phyloP scores from a whole-genome alignment of 2,329 filamentous ascomycete genomes.

The Geosmithia flava region DNA sequence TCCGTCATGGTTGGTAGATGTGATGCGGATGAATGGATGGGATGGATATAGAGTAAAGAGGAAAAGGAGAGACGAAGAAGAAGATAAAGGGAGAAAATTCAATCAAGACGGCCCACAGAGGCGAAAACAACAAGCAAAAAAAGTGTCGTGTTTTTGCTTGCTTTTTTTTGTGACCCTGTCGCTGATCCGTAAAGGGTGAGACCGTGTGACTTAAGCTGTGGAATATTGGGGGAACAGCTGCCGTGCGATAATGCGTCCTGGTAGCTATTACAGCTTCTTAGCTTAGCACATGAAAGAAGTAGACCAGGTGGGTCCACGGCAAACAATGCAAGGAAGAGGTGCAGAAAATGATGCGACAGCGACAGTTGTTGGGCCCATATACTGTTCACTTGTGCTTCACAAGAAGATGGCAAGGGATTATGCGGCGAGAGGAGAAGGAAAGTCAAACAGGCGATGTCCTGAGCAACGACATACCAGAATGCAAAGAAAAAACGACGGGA shows the following conservation, averaged over 20 bases:
- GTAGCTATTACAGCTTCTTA: neutral
- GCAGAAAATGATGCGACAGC: neutral
- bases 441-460: too few species aligned
- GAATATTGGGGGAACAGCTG: neutral
- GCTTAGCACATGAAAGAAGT: neutral
- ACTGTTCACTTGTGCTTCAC: too few species aligned
- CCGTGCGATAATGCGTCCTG: neutral
- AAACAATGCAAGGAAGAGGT: neutral
- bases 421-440: too few species aligned
- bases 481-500: neutral
- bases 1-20: slow-evolving; percentile 9
- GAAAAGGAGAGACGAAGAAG: neutral
- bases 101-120: neutral
- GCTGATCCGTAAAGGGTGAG: neutral
- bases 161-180: neutral
- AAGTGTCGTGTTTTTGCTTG: neutral
- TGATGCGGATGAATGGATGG: neutral
- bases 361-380: neutral
- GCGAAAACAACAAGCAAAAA: neutral
- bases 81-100: neutral
- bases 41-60: neutral
- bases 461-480: too few species aligned
- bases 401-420: too few species aligned
- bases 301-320: neutral
- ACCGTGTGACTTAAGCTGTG: neutral